Percentiles rank a stretch among this genome's conserved stretches.
Conservation (phyloP, 1,284 basidiomycete genomes). For the Ceratobasidium sp. region DNA sequence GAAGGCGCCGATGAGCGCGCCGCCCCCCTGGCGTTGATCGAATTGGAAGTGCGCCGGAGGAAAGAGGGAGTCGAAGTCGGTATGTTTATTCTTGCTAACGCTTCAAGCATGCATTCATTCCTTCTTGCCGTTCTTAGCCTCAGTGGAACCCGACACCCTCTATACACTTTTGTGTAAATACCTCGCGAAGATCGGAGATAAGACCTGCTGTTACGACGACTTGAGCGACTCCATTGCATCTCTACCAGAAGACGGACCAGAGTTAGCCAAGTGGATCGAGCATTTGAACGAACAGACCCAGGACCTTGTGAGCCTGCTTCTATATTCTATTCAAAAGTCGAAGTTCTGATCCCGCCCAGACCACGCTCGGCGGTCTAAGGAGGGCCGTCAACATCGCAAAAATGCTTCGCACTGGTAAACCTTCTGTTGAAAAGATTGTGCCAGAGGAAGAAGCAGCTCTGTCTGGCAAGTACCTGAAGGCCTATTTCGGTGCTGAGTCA, state of each 20-base stretch:
- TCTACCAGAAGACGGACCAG: slow-evolving; percentile 58
- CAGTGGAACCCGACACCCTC: slow-evolving; percentile 20
- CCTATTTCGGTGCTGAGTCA: slow-evolving; percentile 64
- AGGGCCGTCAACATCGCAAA: slow-evolving; percentile 39
- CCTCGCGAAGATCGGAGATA: slow-evolving; percentile 77
- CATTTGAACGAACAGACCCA: slow-evolving; percentile 41
- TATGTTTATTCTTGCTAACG: slow-evolving; percentile 18
- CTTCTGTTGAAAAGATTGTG: slow-evolving; percentile 23
- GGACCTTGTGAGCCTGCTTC: slow-evolving; percentile 52
- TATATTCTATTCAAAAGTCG: not conserved
- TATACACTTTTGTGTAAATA: slow-evolving; percentile 61
- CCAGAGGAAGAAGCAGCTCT: slow-evolving; percentile 32
- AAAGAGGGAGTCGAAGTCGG: slow-evolving; percentile 33
- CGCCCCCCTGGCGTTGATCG: slow-evolving; percentile 72
- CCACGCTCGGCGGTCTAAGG: slow-evolving; percentile 37
- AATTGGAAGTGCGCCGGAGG: slow-evolving; percentile 72
- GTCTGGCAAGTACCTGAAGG: slow-evolving; percentile 60
- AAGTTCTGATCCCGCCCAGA: not conserved
- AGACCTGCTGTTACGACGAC: slow-evolving; percentile 88
- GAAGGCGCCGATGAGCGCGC: slow-evolving; percentile 79
- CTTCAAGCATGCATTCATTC: slow-evolving; percentile 52
- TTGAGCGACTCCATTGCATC: slow-evolving; percentile 58
- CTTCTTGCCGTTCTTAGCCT: not conserved
- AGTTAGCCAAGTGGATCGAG: slow-evolving; percentile 46
- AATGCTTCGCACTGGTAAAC: slow-evolving; percentile 35